A percentile compares a stretch with the other conserved stretches of the same genome.
Conservation (phyloP, 257 asterid genomes). For the Salvia rosmarinus region DNA sequence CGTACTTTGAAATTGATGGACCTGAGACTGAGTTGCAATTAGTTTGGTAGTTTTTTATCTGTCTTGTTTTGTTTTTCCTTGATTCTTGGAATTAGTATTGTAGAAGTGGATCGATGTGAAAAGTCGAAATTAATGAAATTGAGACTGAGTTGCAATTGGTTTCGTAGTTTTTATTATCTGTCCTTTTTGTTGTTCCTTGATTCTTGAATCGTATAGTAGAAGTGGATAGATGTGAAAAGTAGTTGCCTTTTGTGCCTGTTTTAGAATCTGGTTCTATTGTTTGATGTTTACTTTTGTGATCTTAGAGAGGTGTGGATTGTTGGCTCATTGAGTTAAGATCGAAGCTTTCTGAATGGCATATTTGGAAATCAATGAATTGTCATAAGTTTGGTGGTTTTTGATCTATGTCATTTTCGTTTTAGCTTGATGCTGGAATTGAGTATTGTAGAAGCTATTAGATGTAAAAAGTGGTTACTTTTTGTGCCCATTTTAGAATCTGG, state of each 20-base stretch:
- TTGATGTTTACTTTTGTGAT: constrained; percentile 2
- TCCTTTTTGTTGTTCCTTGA: neutral
- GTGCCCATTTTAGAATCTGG: constrained; percentile 11
- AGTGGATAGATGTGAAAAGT: constrained; percentile 17
- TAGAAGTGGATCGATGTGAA: constrained; percentile 18
- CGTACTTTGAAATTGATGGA: constrained; percentile 4
- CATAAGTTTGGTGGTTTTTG: neutral
- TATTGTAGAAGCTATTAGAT: constrained; percentile 1
- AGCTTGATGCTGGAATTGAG: constrained; percentile 1
- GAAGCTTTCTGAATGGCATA: neutral
- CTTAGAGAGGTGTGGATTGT: neutral
- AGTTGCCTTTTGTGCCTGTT: neutral
- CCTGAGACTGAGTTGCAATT: neutral
- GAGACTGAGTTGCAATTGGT: neutral
- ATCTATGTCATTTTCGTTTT: neutral
- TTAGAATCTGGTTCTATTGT: neutral
- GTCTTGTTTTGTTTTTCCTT: neutral
- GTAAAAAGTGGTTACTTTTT: constrained; percentile 10
- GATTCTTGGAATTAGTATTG: neutral
- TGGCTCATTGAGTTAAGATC: neutral
- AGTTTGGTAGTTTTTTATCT: neutral
- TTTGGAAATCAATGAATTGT: neutral
- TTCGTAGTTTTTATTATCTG: neutral
- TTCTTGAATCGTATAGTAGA: constrained; percentile 2
- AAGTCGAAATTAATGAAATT: neutral